Base-by-base conservation (phyloP, 192 early-diverging fungal species). In the Polychytrium aggregatum region DNA sequence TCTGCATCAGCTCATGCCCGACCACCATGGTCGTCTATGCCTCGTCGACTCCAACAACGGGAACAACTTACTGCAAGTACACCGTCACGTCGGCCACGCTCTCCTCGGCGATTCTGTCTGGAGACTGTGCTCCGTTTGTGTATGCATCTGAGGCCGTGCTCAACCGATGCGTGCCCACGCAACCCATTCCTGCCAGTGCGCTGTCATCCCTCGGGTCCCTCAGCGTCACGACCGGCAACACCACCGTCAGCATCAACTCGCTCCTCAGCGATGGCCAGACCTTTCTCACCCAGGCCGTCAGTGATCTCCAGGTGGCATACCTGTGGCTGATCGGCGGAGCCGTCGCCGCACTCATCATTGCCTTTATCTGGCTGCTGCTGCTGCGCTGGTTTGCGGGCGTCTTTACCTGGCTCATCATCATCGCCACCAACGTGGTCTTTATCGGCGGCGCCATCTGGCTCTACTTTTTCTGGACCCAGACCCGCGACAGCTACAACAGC, bases 321-420 rank as follows among this genome's bases (percentile, higher is more conserved):
- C 46, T 26, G 41, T 36, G 25, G 11, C 28, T 56, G 24, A 41
- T 34, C 16, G 39, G 29, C 25, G 42, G 21, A 10, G 22, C 33
- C 41, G 66, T 53, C 9, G 51, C 39, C 11, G 40, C 68, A 1
- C 48, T 73, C 24, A 41, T 67, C 24, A 16, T 69, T 22, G 62
- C 53, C 31, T 62, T 58, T 40, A 48, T 61, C 37, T 75, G 66
- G 62, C 37, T 65, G 31, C 45, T 64, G 21, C 42, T 71, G 1
- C 52, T 75, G 34, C 59, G 57, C 30, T 41, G 50, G 10, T 48
- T 69, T 45, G 64, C 65, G 7, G 55, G 53, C 1, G 28, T 57
- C 11, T 46, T 68, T 35, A 63, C 71, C 1, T 71, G 65, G 62
- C 6, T 53, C 17, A 65, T 60, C 18, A 53, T 71, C 27, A 37